These are phyloP conservation scores for Dothideomycetidae sp. DNA, from an alignment of 2,329 filamentous ascomycete genomes.

Conservation along the genomic window DNA sequence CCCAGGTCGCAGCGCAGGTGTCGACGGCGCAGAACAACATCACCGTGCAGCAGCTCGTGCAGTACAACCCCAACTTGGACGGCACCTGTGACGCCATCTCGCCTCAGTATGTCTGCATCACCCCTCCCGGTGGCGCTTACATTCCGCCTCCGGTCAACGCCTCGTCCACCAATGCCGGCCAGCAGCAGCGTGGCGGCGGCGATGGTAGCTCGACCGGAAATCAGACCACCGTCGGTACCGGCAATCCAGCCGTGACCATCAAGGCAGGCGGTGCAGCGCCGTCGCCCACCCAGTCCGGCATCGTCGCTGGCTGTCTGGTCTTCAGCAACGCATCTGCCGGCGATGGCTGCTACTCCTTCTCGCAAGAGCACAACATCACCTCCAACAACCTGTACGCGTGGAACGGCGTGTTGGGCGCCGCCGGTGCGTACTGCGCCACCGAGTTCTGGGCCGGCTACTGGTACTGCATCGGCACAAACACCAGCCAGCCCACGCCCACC, in stretches of 20 bases:
- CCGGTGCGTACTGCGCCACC: slow-evolving; percentile 12
- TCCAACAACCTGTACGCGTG: slow-evolving; percentile 11
- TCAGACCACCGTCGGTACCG: too few species aligned
- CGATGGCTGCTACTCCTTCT: slow-evolving; percentile 18
- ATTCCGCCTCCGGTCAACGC: neutral
- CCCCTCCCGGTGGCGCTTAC: neutral
- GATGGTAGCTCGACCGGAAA: neutral
- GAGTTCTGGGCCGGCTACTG: slow-evolving; percentile 10
- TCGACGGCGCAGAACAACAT: neutral
- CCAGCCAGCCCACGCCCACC: neutral
- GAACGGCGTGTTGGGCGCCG: slow-evolving; percentile 12
- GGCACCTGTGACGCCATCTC: neutral
- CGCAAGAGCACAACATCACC: slow-evolving; percentile 13
- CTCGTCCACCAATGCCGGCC: neutral
- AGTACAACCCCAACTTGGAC: neutral
- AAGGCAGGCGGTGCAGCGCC: slow-evolving; percentile 11
- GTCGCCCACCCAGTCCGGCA: slow-evolving; percentile 17
- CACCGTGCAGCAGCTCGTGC: neutral
- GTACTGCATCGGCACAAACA: slow-evolving; percentile 9
- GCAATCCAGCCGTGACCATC: neutral
- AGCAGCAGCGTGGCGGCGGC: neutral
- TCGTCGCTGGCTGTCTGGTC: slow-evolving; percentile 16
- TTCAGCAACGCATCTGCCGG: slow-evolving; percentile 17
- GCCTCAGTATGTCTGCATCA: neutral
- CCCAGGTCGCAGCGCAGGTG: neutral